These are phyloP conservation scores for Omphalotus guepiniiformis DNA, from an alignment of 768 basidiomycete genomes.

Conservation along the genomic window DNA sequence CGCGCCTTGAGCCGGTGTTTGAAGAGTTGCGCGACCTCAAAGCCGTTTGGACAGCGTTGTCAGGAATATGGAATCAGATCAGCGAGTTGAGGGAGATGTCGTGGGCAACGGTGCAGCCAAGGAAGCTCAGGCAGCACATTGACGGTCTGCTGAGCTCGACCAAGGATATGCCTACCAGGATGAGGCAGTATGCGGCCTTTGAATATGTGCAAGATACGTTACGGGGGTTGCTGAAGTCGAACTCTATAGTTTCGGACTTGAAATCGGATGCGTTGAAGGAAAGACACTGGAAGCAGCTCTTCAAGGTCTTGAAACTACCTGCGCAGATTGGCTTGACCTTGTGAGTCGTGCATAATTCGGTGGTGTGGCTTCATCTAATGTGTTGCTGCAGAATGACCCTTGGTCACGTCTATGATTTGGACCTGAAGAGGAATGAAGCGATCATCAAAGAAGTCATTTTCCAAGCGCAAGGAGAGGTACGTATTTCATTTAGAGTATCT, in stretches of 20 bases:
- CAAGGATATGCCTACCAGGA: slow-evolving; percentile 97
- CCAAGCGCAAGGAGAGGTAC: slow-evolving; percentile 95
- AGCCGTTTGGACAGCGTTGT: slow-evolving; percentile 97
- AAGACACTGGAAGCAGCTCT: slow-evolving; percentile 96
- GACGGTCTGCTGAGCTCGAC: slow-evolving; percentile 91
- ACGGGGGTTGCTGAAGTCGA: slow-evolving; percentile 82
- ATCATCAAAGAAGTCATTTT: slow-evolving; percentile 92
- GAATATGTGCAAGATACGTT: slow-evolving; percentile 96
- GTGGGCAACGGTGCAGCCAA: slow-evolving; percentile 92
- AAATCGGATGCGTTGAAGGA: slow-evolving; percentile 98
- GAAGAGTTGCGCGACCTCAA: slow-evolving; percentile 96
- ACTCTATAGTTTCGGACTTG: slow-evolving; percentile 85
- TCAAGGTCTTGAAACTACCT: slow-evolving; percentile 79
- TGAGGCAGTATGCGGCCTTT: slow-evolving; percentile 98
- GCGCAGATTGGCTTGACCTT: slow-evolving; percentile 71
- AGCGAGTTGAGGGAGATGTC: slow-evolving; percentile 80
- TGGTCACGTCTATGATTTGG: slow-evolving; percentile 95
- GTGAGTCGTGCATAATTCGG: slow-evolving; percentile 35
- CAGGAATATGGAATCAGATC: slow-evolving; percentile 95
- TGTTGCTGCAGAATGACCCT: slow-evolving; percentile 71
- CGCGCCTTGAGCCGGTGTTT: slow-evolving; percentile 88
- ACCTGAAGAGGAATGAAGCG: slow-evolving; percentile 88
- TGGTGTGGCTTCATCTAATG: not conserved
- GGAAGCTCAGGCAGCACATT: slow-evolving; percentile 91
- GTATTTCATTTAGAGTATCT: slow-evolving; percentile 7